phyloP scores from a whole-genome alignment of 352 stramenopile species.

The Globisporangium alternatum region DNA sequence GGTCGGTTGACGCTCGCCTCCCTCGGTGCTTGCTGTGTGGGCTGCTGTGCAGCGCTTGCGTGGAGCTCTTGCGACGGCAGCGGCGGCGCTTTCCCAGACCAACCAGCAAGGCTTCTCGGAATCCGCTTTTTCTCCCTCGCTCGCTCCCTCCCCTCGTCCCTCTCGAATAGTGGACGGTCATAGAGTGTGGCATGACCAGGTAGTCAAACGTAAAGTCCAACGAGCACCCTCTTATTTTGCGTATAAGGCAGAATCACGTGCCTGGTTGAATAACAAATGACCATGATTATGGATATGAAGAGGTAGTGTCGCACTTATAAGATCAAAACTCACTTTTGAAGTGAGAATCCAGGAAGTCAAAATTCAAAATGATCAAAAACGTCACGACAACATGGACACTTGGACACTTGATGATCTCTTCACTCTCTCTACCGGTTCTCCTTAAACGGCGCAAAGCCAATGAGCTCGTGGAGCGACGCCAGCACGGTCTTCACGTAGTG shows the following conservation, averaged over 20 bases:
- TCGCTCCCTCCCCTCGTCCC: neutral
- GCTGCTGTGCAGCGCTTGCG: neutral
- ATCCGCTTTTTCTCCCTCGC: constrained; percentile 13
- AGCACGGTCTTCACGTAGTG: constrained; percentile 62
- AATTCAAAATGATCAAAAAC: neutral
- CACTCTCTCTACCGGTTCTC: constrained; percentile 58
- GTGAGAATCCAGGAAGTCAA: neutral
- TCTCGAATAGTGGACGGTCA: neutral
- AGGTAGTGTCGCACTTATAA: neutral
- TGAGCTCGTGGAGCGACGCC: constrained; percentile 42
- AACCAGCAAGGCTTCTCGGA: constrained; percentile 10
- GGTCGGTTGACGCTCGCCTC: neutral
- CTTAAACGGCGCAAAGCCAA: constrained; percentile 69
- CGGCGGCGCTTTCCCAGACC: constrained; percentile 9
- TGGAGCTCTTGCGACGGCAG: neutral
- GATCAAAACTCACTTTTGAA: neutral
- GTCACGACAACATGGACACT: constrained; percentile 1
- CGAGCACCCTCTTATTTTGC: neutral
- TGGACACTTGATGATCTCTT: neutral
- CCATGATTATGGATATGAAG: neutral
- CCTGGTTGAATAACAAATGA: neutral
- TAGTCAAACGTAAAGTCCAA: neutral
- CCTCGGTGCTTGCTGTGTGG: constrained; percentile 3
- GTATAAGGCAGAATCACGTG: neutral
- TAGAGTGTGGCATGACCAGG: neutral